These are phyloP conservation scores for Moelleriella libera DNA, from an alignment of 2,329 filamentous ascomycete genomes.

Conservation along the genomic window DNA sequence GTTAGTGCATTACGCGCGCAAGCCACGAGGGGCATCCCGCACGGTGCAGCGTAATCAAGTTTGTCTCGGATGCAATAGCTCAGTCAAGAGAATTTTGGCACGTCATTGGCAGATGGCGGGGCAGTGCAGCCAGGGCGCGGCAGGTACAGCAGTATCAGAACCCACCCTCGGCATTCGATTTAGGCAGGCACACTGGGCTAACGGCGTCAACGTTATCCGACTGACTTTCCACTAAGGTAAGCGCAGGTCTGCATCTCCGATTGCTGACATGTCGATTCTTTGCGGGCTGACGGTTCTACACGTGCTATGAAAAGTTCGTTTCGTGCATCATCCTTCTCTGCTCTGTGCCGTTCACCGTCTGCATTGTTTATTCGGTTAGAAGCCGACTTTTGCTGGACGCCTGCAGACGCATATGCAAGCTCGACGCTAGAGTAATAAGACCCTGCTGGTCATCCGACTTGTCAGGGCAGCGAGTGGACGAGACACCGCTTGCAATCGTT, in stretches of 20 bases:
- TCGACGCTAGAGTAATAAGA: slow-evolving; percentile 1
- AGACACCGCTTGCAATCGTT: slow-evolving; percentile 5
- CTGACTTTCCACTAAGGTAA: background rate
- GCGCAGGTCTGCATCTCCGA: background rate
- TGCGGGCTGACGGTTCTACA: too few relatives aligned
- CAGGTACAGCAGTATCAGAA: slow-evolving; percentile 1
- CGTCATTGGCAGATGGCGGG: slow-evolving; percentile 1
- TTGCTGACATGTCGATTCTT: too few relatives aligned
- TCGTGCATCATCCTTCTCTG: too few relatives aligned
- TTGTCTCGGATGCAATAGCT: background rate
- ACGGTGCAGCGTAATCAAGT: slow-evolving; percentile 6
- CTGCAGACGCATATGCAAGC: background rate
- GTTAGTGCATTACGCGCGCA: slow-evolving; percentile 1
- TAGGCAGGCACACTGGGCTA: background rate
- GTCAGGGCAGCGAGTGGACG: slow-evolving; percentile 1
- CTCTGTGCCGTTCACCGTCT: too few relatives aligned
- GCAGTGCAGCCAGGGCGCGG: slow-evolving; percentile 2
- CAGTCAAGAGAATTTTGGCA: background rate
- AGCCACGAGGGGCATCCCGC: slow-evolving; percentile 1
- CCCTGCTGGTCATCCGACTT: slow-evolving; percentile 5
- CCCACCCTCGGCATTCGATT: background rate
- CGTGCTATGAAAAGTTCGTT: too few relatives aligned
- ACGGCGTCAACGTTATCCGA: background rate
- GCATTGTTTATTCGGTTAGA: too few relatives aligned
- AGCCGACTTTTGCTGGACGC: too few relatives aligned